Conservation (phyloP, 2,329 filamentous ascomycete genomes). For the Coniochaeta sp. region DNA sequence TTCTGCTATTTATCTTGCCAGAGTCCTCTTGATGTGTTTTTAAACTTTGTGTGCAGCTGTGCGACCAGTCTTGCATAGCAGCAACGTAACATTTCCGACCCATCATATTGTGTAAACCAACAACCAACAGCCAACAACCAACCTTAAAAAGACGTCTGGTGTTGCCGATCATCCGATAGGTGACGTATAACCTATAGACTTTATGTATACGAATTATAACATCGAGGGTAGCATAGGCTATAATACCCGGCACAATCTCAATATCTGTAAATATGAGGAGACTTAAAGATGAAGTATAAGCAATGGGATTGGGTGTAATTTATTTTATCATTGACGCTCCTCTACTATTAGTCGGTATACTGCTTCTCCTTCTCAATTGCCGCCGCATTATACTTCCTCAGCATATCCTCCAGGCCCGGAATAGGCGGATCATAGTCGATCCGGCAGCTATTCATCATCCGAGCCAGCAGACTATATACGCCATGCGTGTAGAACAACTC, state of each 20-base stretch:
- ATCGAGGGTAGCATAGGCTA: too few relatives aligned
- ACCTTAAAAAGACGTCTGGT: not conserved
- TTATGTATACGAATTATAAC: too few relatives aligned
- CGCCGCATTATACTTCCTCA: constrained; percentile 5
- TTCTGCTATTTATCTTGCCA: too few relatives aligned
- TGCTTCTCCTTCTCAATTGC: not conserved
- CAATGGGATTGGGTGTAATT: too few relatives aligned
- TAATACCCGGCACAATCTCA: too few relatives aligned
- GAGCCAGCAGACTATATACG: constrained; percentile 11
- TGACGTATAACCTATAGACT: not conserved
- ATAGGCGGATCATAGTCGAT: constrained; percentile 10
- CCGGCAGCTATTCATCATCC: constrained; percentile 10
- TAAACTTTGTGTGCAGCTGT: not conserved
- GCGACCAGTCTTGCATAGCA: not conserved
- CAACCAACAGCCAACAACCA: not conserved
- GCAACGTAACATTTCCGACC: not conserved
- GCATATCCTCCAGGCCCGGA: constrained; percentile 5
- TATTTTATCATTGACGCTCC: too few relatives aligned
- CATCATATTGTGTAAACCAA: not conserved
- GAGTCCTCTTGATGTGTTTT: too few relatives aligned
- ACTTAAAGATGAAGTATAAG: too few relatives aligned
- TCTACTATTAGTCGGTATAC: not conserved
- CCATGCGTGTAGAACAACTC: constrained; percentile 13
- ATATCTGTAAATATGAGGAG: too few relatives aligned
- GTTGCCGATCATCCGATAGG: not conserved